These are phyloP conservation scores for Hypholoma sublateritium DNA, from an alignment of 768 basidiomycete species.

Conservation along the genomic window DNA sequence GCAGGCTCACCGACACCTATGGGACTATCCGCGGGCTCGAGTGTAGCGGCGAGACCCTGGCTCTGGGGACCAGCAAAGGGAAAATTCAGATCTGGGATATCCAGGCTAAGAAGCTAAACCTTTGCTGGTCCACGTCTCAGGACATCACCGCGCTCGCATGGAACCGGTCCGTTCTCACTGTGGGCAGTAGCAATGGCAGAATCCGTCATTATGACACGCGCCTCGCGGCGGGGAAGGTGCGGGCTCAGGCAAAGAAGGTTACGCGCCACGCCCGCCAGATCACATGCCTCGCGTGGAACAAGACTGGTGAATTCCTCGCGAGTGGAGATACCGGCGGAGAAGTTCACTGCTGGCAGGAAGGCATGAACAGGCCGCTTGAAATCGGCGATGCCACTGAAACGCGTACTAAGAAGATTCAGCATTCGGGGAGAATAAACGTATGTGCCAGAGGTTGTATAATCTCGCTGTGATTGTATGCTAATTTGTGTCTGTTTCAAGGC, in stretches of 20 bases:
- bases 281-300: slow-evolving; percentile 65
- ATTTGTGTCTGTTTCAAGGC: slow-evolving; percentile 43
- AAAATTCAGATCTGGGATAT: slow-evolving; percentile 76
- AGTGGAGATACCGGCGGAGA: slow-evolving; percentile 76
- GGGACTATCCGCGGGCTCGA: slow-evolving; percentile 46
- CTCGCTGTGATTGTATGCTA: not conserved
- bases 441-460: slow-evolving; percentile 13
- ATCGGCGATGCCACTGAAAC: slow-evolving; percentile 51
- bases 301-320: slow-evolving; percentile 65
- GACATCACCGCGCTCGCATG: slow-evolving; percentile 67
- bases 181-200: slow-evolving; percentile 68
- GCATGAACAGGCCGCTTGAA: slow-evolving; percentile 49
- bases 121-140: slow-evolving; percentile 49
- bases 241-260: slow-evolving; percentile 66
- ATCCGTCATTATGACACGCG: slow-evolving; percentile 77
- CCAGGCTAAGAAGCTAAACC: slow-evolving; percentile 50
- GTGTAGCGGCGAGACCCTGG: slow-evolving; percentile 46
- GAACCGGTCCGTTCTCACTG: slow-evolving; percentile 63
- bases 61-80: slow-evolving; percentile 62
- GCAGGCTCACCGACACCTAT: slow-evolving; percentile 44
- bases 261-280: slow-evolving; percentile 69
- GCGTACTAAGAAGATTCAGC: slow-evolving; percentile 70
- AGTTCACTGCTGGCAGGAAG: slow-evolving; percentile 76
- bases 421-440: slow-evolving; percentile 58
- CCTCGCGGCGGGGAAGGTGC: slow-evolving; percentile 44